Evolutionary conservation across 306 rosid species (phyloP), one percentile per base, ranked within the genome.

Genomic region (Abrus pulchellus): DNA sequence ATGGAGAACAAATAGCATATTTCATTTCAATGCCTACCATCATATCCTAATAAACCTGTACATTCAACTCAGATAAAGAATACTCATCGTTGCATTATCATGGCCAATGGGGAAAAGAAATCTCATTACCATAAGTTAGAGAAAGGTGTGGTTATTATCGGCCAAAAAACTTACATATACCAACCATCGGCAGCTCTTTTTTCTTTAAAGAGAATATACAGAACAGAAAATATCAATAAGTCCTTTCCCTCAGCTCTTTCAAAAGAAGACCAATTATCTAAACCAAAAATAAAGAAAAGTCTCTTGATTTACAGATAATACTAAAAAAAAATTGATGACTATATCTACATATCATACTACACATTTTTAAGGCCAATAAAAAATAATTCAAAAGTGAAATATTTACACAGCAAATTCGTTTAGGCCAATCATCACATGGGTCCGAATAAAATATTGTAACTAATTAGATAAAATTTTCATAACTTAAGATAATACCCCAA

Each of bases 1-100:
- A 72, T 53, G 62, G 55, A 62, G 53, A 45, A 49, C 27, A 80
- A 47, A 60, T 29, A 71, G 75, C 43, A 64, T 14, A 52, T n/a
- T 41, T 80, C 66, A 50, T 41, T 52, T 38, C 29, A 61, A 50
- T 28, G 40, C 44, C 61, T 40, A 44, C 7, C 65, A 20, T 20
- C 20, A 20, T 20, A 62, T 71, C 36, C 3, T 20, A 38, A 68
- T 33, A 47, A 52, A 70, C 29, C 34, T 12, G 30, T 38, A 50
- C 10, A 20, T 20, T 20, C 20, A 20, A 54, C 1, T 54, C 41
- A 54, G 33, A 54, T 11, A 64, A 45, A 66, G 43, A 53, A 20
- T 7, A 53, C 11, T 36, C 30, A 33, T 8, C 28, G 2, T 40
- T 53, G 41, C 20, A 30, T 72, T 41, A 49, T n/a, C 50, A 13